phyloP scores from a whole-genome alignment of 1,284 basidiomycete species.

The Microbotryum intermedium region DNA sequence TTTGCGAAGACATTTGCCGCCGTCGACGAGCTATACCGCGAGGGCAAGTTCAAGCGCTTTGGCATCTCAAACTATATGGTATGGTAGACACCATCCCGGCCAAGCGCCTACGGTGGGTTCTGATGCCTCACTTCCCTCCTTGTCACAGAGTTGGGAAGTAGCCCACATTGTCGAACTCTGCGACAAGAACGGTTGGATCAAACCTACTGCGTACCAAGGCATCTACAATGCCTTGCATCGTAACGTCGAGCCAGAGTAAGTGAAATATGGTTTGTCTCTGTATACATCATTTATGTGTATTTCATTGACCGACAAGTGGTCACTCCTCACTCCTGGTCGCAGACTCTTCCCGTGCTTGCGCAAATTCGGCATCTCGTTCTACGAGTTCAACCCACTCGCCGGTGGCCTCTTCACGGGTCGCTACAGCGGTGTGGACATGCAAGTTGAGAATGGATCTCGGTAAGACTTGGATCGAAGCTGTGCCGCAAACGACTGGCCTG shows the following conservation, averaged over 20 bases:
- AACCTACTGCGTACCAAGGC: constrained; percentile 52
- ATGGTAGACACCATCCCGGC: not conserved
- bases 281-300: not conserved
- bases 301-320: not conserved
- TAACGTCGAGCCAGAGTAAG: constrained; percentile 48
- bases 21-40: constrained; percentile 48
- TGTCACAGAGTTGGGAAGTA: constrained; percentile 47
- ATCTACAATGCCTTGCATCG: constrained; percentile 41
- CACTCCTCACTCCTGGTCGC: no score
- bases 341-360: constrained; percentile 53
- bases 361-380: constrained; percentile 55
- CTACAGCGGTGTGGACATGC: constrained; percentile 29
- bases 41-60: constrained; percentile 47
- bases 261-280: constrained; percentile 48
- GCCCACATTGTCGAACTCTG: constrained; percentile 56
- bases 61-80: constrained; percentile 49
- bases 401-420: constrained; percentile 14
- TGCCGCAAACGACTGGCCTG: no score
- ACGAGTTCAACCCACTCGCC: constrained; percentile 42
- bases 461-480: no score
- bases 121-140: constrained; percentile 7
- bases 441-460: constrained; percentile 43
- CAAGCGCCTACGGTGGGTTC: not conserved
- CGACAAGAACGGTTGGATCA: constrained; percentile 50
- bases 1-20: constrained; percentile 48